Evolutionary conservation across 179 eudicot genomes (phyloP).

Genomic region (Spinacia oleracea): DNA sequence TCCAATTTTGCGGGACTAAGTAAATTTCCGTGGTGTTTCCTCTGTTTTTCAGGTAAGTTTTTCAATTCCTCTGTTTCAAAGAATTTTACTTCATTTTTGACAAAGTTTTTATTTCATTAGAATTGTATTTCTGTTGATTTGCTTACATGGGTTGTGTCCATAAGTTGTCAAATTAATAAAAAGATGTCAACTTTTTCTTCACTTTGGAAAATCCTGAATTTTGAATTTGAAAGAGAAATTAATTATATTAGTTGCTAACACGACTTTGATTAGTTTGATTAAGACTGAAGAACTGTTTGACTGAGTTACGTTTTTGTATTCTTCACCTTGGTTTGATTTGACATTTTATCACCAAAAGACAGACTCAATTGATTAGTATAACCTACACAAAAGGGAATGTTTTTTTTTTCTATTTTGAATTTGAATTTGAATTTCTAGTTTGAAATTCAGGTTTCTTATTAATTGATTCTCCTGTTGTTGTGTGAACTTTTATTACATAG

Average conservation of each 20-base stretch:
- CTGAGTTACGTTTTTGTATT: constrained; percentile 18
- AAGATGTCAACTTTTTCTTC: background rate
- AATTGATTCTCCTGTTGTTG: background rate
- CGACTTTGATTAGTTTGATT: constrained; percentile 20
- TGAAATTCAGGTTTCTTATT: background rate
- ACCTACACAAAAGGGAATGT: background rate
- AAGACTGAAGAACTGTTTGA: constrained; percentile 19
- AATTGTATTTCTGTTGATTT: constrained; percentile 8
- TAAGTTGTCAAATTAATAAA: background rate
- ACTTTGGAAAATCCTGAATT: background rate
- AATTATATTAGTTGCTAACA: background rate
- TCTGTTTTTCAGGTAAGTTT: constrained; percentile 30
- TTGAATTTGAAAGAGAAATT: background rate
- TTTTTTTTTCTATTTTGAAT: background rate
- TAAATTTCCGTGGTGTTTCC: constrained; percentile 20
- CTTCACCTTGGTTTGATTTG: constrained; percentile 14
- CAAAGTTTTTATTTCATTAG: background rate
- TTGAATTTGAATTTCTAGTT: background rate
- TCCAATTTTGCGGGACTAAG: constrained; percentile 11
- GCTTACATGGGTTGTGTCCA: constrained; percentile 22
- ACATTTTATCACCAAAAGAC: constrained; percentile 7
- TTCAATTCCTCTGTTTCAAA: constrained; percentile 3
- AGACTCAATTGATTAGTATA: background rate
- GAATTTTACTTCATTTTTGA: background rate
- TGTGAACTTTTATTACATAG: constrained; percentile 20